Evolutionary conservation across 768 basidiomycete species (phyloP).

Genomic region (Galerina marginata): DNA sequence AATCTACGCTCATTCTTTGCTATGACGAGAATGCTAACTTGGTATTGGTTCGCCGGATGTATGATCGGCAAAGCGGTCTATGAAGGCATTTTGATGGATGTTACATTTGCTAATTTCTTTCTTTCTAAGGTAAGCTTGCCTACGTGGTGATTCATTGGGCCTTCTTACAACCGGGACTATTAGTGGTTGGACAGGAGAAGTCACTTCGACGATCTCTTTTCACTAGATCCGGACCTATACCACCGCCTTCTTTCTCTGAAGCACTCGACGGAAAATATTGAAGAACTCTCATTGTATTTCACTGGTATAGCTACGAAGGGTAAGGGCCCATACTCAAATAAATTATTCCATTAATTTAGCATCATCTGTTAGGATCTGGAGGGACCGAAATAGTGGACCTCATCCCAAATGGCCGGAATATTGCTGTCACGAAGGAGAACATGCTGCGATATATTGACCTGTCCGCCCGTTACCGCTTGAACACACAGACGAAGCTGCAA

Average conservation of each 20-base stretch:
- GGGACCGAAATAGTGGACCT: constrained; percentile 21
- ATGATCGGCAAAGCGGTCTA: constrained; percentile 97
- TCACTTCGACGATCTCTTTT: too few species aligned
- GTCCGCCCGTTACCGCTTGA: constrained; percentile 87
- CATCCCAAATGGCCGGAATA: too few species aligned
- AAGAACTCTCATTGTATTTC: constrained; percentile 91
- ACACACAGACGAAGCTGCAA: constrained; percentile 85
- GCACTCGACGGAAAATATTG: constrained; percentile 86
- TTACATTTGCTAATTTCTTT: constrained; percentile 96
- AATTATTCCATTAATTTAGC: neutral
- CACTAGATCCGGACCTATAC: constrained; percentile 92
- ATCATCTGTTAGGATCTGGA: constrained; percentile 18
- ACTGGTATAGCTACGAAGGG: constrained; percentile 88
- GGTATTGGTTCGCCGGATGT: constrained; percentile 93
- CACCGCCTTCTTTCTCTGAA: constrained; percentile 92
- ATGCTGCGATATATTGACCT: constrained; percentile 88
- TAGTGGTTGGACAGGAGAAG: constrained; percentile 93
- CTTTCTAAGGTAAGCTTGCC: constrained; percentile 68
- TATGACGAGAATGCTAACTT: constrained; percentile 49
- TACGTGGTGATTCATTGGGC: neutral
- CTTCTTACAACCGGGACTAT: too few species aligned
- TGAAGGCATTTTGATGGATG: constrained; percentile 93
- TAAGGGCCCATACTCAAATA: constrained; percentile 41
- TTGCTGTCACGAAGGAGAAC: constrained; percentile 77
- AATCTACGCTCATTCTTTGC: too few species aligned